These are phyloP conservation scores for Aspergillus nidulans DNA, from an alignment of 495 filamentous ascomycete genomes.

Conservation along the genomic window DNA sequence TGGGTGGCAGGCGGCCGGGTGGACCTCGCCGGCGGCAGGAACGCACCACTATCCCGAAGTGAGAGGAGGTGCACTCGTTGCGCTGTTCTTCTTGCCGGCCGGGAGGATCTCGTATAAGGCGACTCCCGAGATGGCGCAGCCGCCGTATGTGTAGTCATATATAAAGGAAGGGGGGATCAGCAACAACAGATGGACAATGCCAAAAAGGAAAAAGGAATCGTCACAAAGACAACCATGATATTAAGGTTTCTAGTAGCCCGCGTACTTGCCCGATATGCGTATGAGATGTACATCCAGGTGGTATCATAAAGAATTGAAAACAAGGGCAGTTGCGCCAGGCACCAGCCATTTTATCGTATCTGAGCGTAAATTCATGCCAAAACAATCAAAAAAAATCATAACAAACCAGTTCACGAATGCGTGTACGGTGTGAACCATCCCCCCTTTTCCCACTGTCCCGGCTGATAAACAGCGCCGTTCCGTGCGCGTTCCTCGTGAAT, in stretches of 20 bases:
- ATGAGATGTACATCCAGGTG: constrained; percentile 13
- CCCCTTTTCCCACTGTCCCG: constrained; percentile 65
- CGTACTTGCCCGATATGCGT: neutral
- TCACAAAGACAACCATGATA: no score
- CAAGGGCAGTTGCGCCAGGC: neutral
- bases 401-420: neutral
- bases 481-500: constrained; percentile 49
- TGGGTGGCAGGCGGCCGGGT: constrained; percentile 43
- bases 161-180: no score
- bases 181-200: no score
- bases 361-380: neutral
- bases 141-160: constrained; percentile 18
- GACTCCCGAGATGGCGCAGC: constrained; percentile 32
- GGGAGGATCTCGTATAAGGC: constrained; percentile 39
- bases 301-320: neutral
- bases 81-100: constrained; percentile 41
- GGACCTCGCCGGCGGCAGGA: constrained; percentile 39
- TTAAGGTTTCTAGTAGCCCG: neutral
- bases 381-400: neutral
- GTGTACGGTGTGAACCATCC: constrained; percentile 54
- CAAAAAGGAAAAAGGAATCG: no score
- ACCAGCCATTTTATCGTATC: neutral
- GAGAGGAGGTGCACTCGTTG: constrained; percentile 32
- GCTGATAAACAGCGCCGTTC: constrained; percentile 47
- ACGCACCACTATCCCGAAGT: constrained; percentile 44